phyloP scores from a whole-genome alignment of 2,329 filamentous ascomycete genomes.

The Trematosphaeria pertusa region DNA sequence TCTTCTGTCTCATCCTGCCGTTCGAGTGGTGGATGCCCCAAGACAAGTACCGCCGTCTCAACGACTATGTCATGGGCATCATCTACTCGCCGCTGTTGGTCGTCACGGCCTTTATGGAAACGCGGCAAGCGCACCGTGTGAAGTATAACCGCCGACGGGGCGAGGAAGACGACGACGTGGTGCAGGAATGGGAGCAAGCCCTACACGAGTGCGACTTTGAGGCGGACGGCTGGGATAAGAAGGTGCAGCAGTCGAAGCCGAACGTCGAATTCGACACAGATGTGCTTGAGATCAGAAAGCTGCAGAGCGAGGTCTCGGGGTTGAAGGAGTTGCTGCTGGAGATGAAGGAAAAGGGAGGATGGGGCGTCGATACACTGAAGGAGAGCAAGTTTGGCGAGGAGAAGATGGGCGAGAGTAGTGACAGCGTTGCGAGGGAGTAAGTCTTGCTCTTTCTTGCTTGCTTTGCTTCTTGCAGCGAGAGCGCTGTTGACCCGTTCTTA shows the following conservation, averaged over 20 bases:
- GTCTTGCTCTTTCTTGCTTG: not conserved
- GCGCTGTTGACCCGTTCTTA: no score
- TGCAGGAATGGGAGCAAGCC: slow-evolving; percentile 94
- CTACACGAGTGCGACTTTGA: slow-evolving; percentile 77
- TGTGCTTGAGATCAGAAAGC: slow-evolving; percentile 66
- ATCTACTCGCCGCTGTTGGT: slow-evolving; percentile 86
- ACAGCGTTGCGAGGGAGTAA: slow-evolving; percentile 26
- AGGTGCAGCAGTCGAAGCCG: slow-evolving; percentile 75
- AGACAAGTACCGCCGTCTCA: slow-evolving; percentile 76
- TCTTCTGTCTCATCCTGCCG: slow-evolving; percentile 77
- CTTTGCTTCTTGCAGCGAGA: not conserved
- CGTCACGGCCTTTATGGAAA: slow-evolving; percentile 70
- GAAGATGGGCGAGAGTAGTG: slow-evolving; percentile 32
- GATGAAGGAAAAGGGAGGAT: slow-evolving; percentile 29
- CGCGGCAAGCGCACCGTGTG: slow-evolving; percentile 62
- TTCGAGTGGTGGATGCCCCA: slow-evolving; percentile 97
- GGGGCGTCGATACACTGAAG: slow-evolving; percentile 41
- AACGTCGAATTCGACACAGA: slow-evolving; percentile 82
- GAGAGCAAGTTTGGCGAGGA: slow-evolving; percentile 31
- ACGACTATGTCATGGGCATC: slow-evolving; percentile 85
- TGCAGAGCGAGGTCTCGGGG: slow-evolving; percentile 54
- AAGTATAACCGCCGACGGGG: slow-evolving; percentile 76
- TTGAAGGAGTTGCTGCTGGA: slow-evolving; percentile 50
- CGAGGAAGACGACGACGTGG: slow-evolving; percentile 86
- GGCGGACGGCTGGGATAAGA: slow-evolving; percentile 83